A percentile compares a stretch with the other conserved stretches of the same genome.
phyloP scores from a whole-genome alignment of 2,329 filamentous ascomycete genomes.

The Colletotrichum aenigma region DNA sequence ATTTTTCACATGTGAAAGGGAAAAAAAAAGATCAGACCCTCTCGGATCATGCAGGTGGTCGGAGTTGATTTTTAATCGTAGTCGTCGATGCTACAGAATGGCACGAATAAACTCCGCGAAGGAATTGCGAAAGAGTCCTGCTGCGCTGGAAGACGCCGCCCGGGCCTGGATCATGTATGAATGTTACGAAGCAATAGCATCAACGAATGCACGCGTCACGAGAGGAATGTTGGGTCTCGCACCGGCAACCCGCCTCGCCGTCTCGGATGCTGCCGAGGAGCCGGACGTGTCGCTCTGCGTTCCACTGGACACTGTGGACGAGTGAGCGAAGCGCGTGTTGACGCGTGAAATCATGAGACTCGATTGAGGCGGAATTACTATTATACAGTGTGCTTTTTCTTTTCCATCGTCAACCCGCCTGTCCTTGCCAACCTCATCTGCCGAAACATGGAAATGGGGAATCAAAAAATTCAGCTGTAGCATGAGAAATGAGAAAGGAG shows the following conservation, averaged over 20 bases:
- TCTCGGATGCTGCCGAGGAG: neutral
- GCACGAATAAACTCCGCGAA: neutral
- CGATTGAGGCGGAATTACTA: constrained; percentile 7
- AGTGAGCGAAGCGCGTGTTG: neutral
- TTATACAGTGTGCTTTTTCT: constrained; percentile 12
- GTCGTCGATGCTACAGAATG: neutral
- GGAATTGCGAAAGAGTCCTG: neutral
- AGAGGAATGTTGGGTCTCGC: neutral
- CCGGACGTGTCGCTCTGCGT: neutral
- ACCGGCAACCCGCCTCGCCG: neutral
- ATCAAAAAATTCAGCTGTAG: constrained; percentile 25
- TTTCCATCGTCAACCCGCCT: neutral
- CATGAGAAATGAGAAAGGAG: neutral
- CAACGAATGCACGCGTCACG: neutral
- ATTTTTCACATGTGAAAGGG: neutral
- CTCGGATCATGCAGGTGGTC: neutral
- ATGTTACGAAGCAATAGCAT: neutral
- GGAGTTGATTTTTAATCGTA: neutral
- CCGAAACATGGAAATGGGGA: constrained; percentile 26
- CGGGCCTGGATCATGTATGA: neutral
- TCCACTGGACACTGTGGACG: neutral
- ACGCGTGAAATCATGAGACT: neutral
- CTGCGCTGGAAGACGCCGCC: neutral
- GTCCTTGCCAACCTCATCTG: neutral
- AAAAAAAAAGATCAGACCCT: neutral